phyloP scores from a whole-genome alignment of 2,329 filamentous ascomycete genomes.

The Cylindrodendrum hubeiense region DNA sequence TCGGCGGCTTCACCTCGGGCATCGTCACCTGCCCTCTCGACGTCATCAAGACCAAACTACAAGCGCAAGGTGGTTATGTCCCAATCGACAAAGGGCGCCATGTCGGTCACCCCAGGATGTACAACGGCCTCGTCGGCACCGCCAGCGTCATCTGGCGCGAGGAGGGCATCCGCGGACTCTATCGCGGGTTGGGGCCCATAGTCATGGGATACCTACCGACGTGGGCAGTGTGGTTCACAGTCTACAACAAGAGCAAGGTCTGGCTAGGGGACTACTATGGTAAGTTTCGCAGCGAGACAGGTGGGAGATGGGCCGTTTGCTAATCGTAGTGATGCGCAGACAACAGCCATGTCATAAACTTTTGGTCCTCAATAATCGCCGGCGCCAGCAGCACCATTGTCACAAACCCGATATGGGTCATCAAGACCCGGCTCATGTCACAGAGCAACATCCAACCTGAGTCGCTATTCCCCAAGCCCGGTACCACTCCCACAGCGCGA shows the following conservation, averaged over 20 bases:
- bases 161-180: slow-evolving; percentile 91
- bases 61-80: slow-evolving; percentile 89
- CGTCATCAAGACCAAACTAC: slow-evolving; percentile 98
- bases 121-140: slow-evolving; percentile 89
- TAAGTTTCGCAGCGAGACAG: slow-evolving; percentile 50
- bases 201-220: slow-evolving; percentile 95
- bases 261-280: slow-evolving; percentile 76
- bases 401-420: slow-evolving; percentile 99
- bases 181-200: slow-evolving; percentile 93
- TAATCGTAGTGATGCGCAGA: slow-evolving; percentile 58
- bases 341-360: slow-evolving; percentile 82
- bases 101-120: slow-evolving; percentile 71
- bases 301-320: slow-evolving; percentile 1
- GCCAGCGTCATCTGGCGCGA: slow-evolving; percentile 87
- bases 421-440: slow-evolving; percentile 98
- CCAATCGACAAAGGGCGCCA: slow-evolving; percentile 62
- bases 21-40: slow-evolving; percentile 97
- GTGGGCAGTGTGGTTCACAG: slow-evolving; percentile 97
- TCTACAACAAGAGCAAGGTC: slow-evolving; percentile 91
- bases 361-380: slow-evolving; percentile 90
- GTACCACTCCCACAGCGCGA: slow-evolving; percentile 67
- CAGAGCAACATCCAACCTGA: slow-evolving; percentile 72
- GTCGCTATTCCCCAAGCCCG: slow-evolving; percentile 60
- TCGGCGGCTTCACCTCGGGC: slow-evolving; percentile 92
- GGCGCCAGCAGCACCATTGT: slow-evolving; percentile 93